Conservation (phyloP, 2,329 filamentous ascomycete genomes). For the Ceratocystis destructans region DNA sequence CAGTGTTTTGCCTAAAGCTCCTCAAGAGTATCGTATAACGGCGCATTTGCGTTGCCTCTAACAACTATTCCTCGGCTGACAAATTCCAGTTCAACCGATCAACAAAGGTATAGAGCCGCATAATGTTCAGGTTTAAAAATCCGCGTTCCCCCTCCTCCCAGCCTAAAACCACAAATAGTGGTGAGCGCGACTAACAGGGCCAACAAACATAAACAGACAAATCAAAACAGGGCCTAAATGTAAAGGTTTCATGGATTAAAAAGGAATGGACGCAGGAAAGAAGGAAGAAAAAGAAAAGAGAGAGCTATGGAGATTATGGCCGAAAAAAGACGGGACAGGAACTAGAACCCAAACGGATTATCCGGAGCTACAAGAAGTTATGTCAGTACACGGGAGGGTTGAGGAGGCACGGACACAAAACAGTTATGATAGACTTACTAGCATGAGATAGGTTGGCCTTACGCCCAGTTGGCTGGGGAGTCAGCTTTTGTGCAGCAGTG, state of each 20-base stretch:
- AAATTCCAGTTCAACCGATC: too few relatives aligned
- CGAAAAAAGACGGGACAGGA: conserved; percentile 5
- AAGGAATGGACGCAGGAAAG: conserved; percentile 11
- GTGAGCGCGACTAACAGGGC: neutral
- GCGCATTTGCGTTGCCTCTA: too few relatives aligned
- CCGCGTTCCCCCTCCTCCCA: too few relatives aligned
- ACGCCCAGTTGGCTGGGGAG: conserved; percentile 74
- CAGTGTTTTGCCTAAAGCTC: too few relatives aligned
- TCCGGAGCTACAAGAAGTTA: conserved; percentile 32
- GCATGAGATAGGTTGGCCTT: conserved; percentile 86
- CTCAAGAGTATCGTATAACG: too few relatives aligned
- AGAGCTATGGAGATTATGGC: conserved; percentile 4
- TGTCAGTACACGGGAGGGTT: neutral
- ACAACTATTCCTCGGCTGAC: too few relatives aligned
- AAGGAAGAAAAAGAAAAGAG: conserved; percentile 1
- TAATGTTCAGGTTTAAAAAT: too few relatives aligned
- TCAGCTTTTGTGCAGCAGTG: conserved; percentile 57
- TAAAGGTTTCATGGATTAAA: conserved; percentile 3
- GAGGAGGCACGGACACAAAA: neutral
- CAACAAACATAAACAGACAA: neutral
- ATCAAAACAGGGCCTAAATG: neutral
- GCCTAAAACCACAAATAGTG: neutral
- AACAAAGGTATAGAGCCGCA: too few relatives aligned
- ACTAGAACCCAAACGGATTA: conserved; percentile 40
- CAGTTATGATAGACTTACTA: conserved; percentile 54